Evolutionary conservation across 768 basidiomycete genomes (phyloP).

Genomic region (Gelatoporia subvermispora): DNA sequence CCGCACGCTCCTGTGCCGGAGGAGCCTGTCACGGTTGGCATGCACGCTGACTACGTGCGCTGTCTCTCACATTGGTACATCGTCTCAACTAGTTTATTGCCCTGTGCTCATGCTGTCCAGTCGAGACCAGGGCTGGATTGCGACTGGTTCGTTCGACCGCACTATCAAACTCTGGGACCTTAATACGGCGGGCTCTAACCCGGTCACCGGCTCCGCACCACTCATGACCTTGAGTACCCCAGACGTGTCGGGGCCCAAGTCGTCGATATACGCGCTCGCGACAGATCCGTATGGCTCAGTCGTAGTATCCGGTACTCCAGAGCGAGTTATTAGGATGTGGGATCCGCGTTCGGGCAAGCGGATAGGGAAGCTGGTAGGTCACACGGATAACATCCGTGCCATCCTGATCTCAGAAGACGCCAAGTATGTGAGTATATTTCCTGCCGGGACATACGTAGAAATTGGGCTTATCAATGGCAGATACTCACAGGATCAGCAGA

Average conservation of each 20-base stretch:
- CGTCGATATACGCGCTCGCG: conserved; percentile 73
- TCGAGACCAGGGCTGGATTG: conserved; percentile 80
- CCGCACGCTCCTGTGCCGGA: conserved; percentile 61
- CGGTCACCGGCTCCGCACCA: conserved; percentile 33
- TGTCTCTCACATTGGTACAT: conserved; percentile 69
- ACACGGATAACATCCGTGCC: conserved; percentile 94
- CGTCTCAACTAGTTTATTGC: background rate
- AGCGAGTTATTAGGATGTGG: conserved; percentile 88
- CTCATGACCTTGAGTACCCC: conserved; percentile 64
- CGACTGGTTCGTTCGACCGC: conserved; percentile 91
- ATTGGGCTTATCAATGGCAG: conserved; percentile 30
- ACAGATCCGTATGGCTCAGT: conserved; percentile 75
- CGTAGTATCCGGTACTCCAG: conserved; percentile 88
- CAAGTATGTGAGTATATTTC: conserved; percentile 62
- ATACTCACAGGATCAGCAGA: conserved; percentile 85
- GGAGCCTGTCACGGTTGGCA: conserved; percentile 66
- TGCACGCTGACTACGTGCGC: conserved; percentile 82
- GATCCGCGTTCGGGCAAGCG: conserved; percentile 85
- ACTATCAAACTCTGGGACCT: conserved; percentile 96
- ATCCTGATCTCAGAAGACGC: conserved; percentile 88
- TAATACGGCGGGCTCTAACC: conserved; percentile 30
- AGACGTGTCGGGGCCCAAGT: conserved; percentile 62
- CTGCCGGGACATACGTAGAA: conserved; percentile 6
- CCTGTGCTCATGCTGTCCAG: conserved; percentile 31
- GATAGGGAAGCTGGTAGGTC: conserved; percentile 84